A percentile compares a stretch with the other conserved stretches of the same genome.
Conservation (phyloP, 2,329 filamentous ascomycete species). For the Cladosporium velox region DNA sequence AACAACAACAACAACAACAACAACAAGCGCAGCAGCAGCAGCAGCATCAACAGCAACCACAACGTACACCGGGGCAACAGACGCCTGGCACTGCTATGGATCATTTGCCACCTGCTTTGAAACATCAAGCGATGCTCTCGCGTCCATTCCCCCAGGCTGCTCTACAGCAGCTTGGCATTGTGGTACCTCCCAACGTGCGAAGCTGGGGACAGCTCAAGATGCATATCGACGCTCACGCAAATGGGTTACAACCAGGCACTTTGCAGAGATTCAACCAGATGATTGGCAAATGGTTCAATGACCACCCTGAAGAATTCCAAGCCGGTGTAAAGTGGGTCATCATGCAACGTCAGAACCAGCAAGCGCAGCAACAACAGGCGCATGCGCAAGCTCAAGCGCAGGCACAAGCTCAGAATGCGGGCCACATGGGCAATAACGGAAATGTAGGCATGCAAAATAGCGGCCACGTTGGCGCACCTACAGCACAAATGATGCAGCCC, state of each 20-base stretch:
- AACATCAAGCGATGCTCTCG: slow-evolving; percentile 28
- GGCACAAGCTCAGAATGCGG: background rate
- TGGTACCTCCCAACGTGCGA: slow-evolving; percentile 53
- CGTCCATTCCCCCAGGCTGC: slow-evolving; percentile 28
- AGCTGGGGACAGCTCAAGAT: slow-evolving; percentile 61
- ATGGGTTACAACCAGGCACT: slow-evolving; percentile 44
- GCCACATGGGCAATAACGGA: background rate
- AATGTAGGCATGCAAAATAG: slow-evolving; percentile 8
- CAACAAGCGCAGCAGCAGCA: slow-evolving; percentile 14
- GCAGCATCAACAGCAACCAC: slow-evolving; percentile 23
- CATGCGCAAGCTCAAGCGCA: slow-evolving; percentile 11
- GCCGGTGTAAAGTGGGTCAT: slow-evolving; percentile 33
- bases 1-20: slow-evolving; percentile 21
- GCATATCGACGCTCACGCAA: slow-evolving; percentile 52
- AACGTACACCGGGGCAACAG: background rate
- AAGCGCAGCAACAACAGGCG: slow-evolving; percentile 31
- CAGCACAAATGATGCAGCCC: slow-evolving; percentile 21
- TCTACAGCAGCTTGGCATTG: slow-evolving; percentile 23
- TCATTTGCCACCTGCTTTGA: slow-evolving; percentile 5
- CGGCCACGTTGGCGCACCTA: slow-evolving; percentile 14
- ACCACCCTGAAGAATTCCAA: slow-evolving; percentile 29
- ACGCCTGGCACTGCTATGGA: background rate
- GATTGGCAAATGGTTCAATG: slow-evolving; percentile 32
- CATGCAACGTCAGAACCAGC: slow-evolving; percentile 15
- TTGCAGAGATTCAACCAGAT: slow-evolving; percentile 41